Base-by-base conservation (phyloP, 345 rosid species). In the Punica granatum region DNA sequence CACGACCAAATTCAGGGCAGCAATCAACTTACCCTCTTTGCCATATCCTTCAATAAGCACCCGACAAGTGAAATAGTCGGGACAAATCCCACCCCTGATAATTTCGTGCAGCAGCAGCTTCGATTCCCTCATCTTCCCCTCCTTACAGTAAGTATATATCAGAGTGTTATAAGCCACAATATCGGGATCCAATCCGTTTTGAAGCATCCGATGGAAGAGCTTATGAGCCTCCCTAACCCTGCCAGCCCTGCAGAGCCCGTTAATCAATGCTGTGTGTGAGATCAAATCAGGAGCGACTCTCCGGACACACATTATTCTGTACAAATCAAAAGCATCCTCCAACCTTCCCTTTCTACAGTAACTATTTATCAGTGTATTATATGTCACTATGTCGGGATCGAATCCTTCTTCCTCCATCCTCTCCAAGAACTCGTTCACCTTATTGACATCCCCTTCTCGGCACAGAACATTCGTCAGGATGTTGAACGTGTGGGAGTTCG, bases 351-450 rank as follows among this genome's bases (percentile, higher is more conserved):
- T 82, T 65, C 81, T 70, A 75, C 96, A 93, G 67, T 87, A 93
- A 78, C 90, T 83, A 81, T 80, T 73, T 41, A 93, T 84, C 75
- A 93, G 64, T 0, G 96, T 90, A 59, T 93, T 93, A 67, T 90
- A 93, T 6, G 98, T 88, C 43, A 93, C 97, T 66, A 89, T 72
- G 78, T 93, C 97, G 0, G 91, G 96, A 73, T 84, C 92, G 71
- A 90, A 93, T 0, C 97, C 98, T 82, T 90, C 97, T 75, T 93
- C 98, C 70, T 93, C 98, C 89, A 93, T 89, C 79, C 78, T 87
- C 82, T 93, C 97, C 74, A 93, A 48, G 69, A 93, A 93, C 7
- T 81, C 89, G 71, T 83, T 76, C 75, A 90, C 88, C 78, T 78
- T 77, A 63, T 58, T 65, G 1, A 77, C 73, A 72, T 78, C 77